Evolutionary conservation across 2,329 filamentous ascomycete species (phyloP).

Genomic region (Thielaviopsis euricoi): DNA sequence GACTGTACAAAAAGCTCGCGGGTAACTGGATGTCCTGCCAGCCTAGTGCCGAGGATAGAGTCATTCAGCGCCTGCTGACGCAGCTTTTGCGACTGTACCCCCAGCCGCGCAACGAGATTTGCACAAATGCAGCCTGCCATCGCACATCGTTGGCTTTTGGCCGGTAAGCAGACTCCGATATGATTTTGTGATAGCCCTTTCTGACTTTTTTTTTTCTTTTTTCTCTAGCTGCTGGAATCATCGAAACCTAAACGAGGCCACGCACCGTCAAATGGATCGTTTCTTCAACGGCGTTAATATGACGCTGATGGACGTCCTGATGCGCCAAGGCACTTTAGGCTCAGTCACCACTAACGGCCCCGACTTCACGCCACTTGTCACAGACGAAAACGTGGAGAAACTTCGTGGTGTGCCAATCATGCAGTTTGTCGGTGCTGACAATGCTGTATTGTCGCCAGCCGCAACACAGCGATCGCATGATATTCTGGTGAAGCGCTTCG

Average conservation of each 20-base stretch:
- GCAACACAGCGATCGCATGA: conserved; percentile 38
- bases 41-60: conserved; percentile 28
- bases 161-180: conserved; percentile 18
- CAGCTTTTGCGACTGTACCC: conserved; percentile 42
- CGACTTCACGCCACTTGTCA: conserved; percentile 29
- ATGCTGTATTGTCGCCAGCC: conserved; percentile 36
- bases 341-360: conserved; percentile 36
- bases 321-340: conserved; percentile 35
- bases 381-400: conserved; percentile 30
- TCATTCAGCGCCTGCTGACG: conserved; percentile 35
- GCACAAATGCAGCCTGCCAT: conserved; percentile 45
- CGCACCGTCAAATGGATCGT: conserved; percentile 42
- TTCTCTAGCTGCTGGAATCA: conserved; percentile 39
- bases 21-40: conserved; percentile 40
- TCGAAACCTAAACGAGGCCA: conserved; percentile 46
- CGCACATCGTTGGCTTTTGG: conserved; percentile 43
- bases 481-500: conserved; percentile 34
- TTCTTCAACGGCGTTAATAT: conserved; percentile 49
- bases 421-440: conserved; percentile 38
- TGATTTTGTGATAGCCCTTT: not conserved
- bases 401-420: conserved; percentile 38
- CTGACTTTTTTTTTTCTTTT: not conserved
- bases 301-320: conserved; percentile 37
- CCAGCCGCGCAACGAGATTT: conserved; percentile 36
- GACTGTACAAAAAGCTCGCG: conserved; percentile 28